phyloP scores from a whole-genome alignment of 2,329 filamentous ascomycete species.

The Cercospora berteroae region DNA sequence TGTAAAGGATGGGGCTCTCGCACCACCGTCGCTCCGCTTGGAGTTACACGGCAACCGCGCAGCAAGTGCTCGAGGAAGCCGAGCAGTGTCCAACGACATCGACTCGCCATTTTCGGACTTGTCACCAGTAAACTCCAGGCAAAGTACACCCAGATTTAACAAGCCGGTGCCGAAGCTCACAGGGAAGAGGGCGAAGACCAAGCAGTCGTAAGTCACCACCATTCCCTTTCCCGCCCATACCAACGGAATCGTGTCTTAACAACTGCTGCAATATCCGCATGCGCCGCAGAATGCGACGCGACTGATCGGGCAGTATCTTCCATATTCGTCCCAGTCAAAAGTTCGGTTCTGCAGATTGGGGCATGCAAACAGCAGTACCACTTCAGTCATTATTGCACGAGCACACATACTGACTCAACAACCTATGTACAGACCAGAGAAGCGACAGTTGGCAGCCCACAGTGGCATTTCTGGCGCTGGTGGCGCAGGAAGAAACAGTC shows the following conservation, averaged over 20 bases:
- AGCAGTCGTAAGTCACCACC: slow-evolving; percentile 39
- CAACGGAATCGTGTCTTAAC: neutral
- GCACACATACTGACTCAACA: slow-evolving; percentile 28
- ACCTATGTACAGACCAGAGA: slow-evolving; percentile 61
- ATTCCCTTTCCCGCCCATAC: neutral
- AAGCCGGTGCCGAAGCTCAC: slow-evolving; percentile 28
- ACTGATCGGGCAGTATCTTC: neutral
- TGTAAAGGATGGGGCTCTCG: slow-evolving; percentile 23
- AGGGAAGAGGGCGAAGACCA: slow-evolving; percentile 40
- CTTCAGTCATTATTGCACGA: slow-evolving; percentile 2
- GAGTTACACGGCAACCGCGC: slow-evolving; percentile 27
- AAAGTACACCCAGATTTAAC: slow-evolving; percentile 31
- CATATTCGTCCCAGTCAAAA: slow-evolving; percentile 1
- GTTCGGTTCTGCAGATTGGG: slow-evolving; percentile 22
- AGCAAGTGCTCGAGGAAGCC: slow-evolving; percentile 25
- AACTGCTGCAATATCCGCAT: neutral
- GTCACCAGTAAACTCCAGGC: slow-evolving; percentile 33
- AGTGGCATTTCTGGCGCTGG: slow-evolving; percentile 65
- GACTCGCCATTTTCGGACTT: slow-evolving; percentile 39
- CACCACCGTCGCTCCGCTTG: slow-evolving; percentile 27
- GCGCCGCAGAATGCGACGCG: neutral
- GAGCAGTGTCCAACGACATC: slow-evolving; percentile 30
- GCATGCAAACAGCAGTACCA: slow-evolving; percentile 20
- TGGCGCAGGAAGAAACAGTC: slow-evolving; percentile 61
- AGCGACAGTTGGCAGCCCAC: slow-evolving; percentile 68